Evolutionary conservation across 805 yeast species (phyloP), one percentile per base, ranked within the genome.

Genomic region (Candida nanaspora): DNA sequence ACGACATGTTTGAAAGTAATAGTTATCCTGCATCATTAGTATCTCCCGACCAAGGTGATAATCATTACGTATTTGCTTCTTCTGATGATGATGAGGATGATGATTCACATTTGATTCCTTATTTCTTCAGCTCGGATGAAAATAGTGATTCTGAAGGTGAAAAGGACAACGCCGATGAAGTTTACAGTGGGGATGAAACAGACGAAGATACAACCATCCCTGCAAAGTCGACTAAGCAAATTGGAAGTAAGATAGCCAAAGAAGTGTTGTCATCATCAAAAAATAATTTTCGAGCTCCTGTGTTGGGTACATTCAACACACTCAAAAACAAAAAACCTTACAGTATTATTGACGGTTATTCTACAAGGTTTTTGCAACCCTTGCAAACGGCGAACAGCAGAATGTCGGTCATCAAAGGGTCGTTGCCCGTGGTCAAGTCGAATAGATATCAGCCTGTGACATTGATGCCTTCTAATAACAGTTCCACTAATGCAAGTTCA

Each of bases 311-410:
- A 2, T 91, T 97, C 94, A 80, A 83, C 28, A 82, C 94, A 6
- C 76, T 82, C 39, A 75, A 69, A 35, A 76, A 76, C 39, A 63
- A 62, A 42, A 81, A 86, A 52, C 96, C 96, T 1, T 87, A 85
- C 60, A 94, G 96, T 19, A 87, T 91, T 43, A 91, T 91, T 54
- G 98, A 91, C 59, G 98, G 98, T 5, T 72, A 86, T 25, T 81
- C 95, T 0, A 93, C 98, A 0, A 72, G 96, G 41, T 82, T 95
- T 2, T 66, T 91, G 46, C 66, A 77, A 47, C 82, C 84, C 1
- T 41, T 47, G 13, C 53, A 51, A 33, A 18, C 6, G 13, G 30
- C 15, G 3, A 31, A 30, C 8, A 53, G 49, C 31, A 43, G 53
- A 36, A 50, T 56, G 1, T 49, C 56, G 0, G 48, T 53, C 16